A percentile compares a stretch with the other conserved stretches of the same genome.
phyloP scores from a whole-genome alignment of 495 filamentous ascomycete genomes.

The Aspergillus egyptiacus region DNA sequence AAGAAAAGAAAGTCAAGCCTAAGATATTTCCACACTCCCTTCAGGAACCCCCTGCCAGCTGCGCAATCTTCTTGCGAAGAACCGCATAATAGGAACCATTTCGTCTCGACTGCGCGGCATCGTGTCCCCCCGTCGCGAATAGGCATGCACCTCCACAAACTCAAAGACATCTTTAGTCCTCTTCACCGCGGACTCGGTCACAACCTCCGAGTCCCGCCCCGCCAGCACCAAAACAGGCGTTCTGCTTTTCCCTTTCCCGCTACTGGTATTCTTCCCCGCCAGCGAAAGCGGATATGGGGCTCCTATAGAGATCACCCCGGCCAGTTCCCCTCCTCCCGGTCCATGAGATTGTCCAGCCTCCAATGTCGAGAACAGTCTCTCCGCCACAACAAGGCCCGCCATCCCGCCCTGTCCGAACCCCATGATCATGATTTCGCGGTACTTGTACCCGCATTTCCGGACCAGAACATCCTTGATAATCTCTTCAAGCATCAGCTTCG shows the following conservation, averaged over 20 bases:
- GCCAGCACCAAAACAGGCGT: constrained; percentile 71
- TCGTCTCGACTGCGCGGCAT: constrained; percentile 84
- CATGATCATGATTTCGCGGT: constrained; percentile 65
- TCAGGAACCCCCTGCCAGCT: constrained; percentile 57
- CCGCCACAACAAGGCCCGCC: constrained; percentile 57
- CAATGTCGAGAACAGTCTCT: constrained; percentile 26
- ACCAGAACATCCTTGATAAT: constrained; percentile 58
- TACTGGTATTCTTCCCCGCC: constrained; percentile 8
- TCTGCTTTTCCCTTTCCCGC: constrained; percentile 42
- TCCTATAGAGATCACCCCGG: constrained; percentile 73
- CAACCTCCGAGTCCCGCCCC: constrained; percentile 53
- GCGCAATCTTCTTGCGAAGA: constrained; percentile 71
- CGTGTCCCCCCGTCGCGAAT: constrained; percentile 66
- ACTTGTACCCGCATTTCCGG: constrained; percentile 61
- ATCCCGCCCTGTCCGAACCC: constrained; percentile 89
- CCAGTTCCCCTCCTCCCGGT: constrained; percentile 28
- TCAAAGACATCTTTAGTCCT: constrained; percentile 62
- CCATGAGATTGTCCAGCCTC: neutral
- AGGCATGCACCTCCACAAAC: constrained; percentile 66
- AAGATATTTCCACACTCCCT: constrained; percentile 51
- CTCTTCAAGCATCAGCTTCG: constrained; percentile 44
- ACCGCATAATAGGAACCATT: constrained; percentile 89
- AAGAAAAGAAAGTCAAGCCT: neutral
- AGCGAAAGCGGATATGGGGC: constrained; percentile 57
- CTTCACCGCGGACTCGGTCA: constrained; percentile 59